A percentile compares a stretch with the other conserved stretches of the same genome.
Evolutionary conservation across 2,329 filamentous ascomycete species (phyloP).

Genomic region (Orbilia javanica): DNA sequence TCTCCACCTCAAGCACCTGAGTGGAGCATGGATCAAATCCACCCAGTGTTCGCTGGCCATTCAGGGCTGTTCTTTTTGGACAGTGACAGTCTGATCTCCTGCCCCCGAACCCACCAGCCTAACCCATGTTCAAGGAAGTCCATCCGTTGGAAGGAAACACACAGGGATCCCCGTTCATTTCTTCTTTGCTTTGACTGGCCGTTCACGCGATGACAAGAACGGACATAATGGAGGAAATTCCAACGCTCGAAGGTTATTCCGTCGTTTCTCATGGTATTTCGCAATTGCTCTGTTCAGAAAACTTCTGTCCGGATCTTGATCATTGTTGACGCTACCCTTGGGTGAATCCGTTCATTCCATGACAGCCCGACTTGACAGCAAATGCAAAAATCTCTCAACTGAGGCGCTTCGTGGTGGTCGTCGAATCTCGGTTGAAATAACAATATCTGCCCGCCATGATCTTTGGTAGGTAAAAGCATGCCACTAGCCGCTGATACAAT

Average conservation of each 20-base stretch:
- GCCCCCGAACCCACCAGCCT: slow-evolving; percentile 49
- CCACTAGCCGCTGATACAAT: slow-evolving; percentile 52
- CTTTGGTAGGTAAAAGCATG: slow-evolving; percentile 25
- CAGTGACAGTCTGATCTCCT: slow-evolving; percentile 56
- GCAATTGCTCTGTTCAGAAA: neutral
- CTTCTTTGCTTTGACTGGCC: slow-evolving; percentile 40
- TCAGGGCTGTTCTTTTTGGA: slow-evolving; percentile 43
- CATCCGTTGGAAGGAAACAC: slow-evolving; percentile 55
- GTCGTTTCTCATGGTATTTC: slow-evolving; percentile 7
- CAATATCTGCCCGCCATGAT: slow-evolving; percentile 8
- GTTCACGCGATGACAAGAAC: slow-evolving; percentile 28
- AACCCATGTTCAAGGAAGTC: slow-evolving; percentile 58
- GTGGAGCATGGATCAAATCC: slow-evolving; percentile 51
- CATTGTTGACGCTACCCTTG: neutral
- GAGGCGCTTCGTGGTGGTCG: slow-evolving; percentile 14
- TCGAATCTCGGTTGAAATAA: slow-evolving; percentile 29
- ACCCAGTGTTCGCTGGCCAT: slow-evolving; percentile 30
- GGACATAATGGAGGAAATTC: slow-evolving; percentile 17
- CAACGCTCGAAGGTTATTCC: neutral
- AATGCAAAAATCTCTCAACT: slow-evolving; percentile 7
- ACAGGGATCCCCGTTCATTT: slow-evolving; percentile 40
- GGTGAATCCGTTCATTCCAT: neutral
- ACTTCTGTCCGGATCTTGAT: slow-evolving; percentile 4
- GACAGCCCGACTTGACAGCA: neutral
- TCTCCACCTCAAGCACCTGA: slow-evolving; percentile 53